phyloP scores from a whole-genome alignment of 331 rosid genomes.

The Acacia pycnantha region DNA sequence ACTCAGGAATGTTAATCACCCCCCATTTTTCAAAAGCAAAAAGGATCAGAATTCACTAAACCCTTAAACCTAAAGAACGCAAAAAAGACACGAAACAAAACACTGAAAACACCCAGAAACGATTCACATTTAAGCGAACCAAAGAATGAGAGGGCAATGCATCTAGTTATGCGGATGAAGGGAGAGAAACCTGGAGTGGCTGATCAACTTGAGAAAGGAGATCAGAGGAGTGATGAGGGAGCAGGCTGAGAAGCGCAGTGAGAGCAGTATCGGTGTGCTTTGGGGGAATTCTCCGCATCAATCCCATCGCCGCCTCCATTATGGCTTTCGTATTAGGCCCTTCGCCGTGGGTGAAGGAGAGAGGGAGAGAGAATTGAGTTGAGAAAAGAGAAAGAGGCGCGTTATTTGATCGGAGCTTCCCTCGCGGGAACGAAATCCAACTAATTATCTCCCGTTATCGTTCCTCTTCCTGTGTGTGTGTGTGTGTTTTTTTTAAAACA shows the following conservation, averaged over 20 bases:
- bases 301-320: conserved; percentile 97
- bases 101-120: not conserved
- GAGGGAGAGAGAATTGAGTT: not conserved
- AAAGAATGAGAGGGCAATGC: not conserved
- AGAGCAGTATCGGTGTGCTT: conserved; percentile 84
- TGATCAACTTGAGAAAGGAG: conserved; percentile 96
- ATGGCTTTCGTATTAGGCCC: not conserved
- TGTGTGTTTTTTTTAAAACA: too few relatives aligned
- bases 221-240: conserved; percentile 91
- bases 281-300: conserved; percentile 94
- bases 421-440: not conserved
- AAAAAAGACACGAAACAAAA: too few relatives aligned
- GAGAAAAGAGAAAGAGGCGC: conserved; percentile 1
- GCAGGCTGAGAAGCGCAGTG: conserved; percentile 84
- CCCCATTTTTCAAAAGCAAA: not conserved
- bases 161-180: not conserved
- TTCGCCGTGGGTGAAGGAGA: not conserved
- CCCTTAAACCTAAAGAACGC: not conserved
- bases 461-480: not conserved
- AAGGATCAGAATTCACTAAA: not conserved
- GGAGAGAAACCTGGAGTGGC: conserved; percentile 73
- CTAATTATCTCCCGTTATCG: not conserved
- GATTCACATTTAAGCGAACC: not conserved
- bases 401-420: not conserved
- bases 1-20: not conserved